Evolutionary conservation across 75 land plant species (phyloP), one percentile per base, ranked within the genome.

Genomic region (Picea sitchensis): DNA sequence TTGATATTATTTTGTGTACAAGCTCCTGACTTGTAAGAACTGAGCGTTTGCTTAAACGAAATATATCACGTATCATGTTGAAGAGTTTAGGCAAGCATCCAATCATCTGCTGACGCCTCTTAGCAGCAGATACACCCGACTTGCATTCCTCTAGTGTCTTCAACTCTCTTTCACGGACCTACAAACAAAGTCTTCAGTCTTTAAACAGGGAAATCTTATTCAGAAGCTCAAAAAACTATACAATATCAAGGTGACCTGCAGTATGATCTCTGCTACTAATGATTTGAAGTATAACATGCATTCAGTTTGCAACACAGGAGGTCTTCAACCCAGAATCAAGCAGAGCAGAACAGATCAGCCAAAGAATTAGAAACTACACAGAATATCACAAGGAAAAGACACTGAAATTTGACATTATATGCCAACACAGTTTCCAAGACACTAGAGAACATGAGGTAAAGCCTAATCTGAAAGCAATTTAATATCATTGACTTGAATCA

Each of bases 11-110:
- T 74, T 89, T 93, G 76, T 88, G 83, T 1, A 93, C 32, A 44
- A 96, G 88, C 78, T 96, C 99, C 56, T 88, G 88, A 68, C 84
- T 85, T 26, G 94, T 92, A 18, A 96, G 47, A 8, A 91, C 85
- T 5, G 93, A 85, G 31, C 92, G 85, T 11, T 83, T 86, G 34
- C 67, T 75, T 0, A 94, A 93, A 80, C 94, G 99, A 75, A 89
- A 96, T 58, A 88, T 80, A 58, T 91, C 86, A 12, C 87, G 82
- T 64, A 93, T 87, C 79, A 77, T 85, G 74, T 96, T 86, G 78
- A 96, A 92, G 12, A 96, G 82, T 71, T 86, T 89, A 5, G 96
- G 94, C 59, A 96, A 82, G 15, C 92, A 88, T 12, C 90, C 82
- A 84, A 94, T 78, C 86, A 88, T 74, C 32, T 79, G 87, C 47